Evolutionary conservation across 345 rosid species (phyloP), one percentile per base, ranked within the genome.

Genomic region (Chamaenerion angustifolium): DNA sequence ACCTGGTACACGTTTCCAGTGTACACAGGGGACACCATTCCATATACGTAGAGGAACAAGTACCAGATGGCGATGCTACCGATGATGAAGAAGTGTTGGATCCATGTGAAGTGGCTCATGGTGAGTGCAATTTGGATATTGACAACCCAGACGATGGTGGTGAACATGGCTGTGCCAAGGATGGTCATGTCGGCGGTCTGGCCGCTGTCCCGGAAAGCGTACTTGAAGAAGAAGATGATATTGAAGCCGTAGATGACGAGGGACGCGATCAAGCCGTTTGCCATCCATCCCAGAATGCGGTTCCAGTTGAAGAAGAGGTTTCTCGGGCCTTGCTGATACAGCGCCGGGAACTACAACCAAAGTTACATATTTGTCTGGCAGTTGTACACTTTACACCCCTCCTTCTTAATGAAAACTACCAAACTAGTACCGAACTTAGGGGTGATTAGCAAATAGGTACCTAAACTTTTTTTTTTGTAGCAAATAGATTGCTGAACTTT

Each of bases 101-200:
- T 82, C 95, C 86, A 86, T 1, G 81, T 82, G 78, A 80, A 86
- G 62, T 86, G 82, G 61, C 67, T 80, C 68, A 73, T 78, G 0
- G 69, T 67, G 16, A 87, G 69, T 8, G 85, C 89, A 0, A 83
- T 87, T 54, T 83, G 89, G 56, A 75, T 78, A 12, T 83, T 87
- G 8, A 81, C 85, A 0, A 78, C 68, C 80, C 83, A 79, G n/a
- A 87, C 69, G 19, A 83, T 56, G 66, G 81, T 75, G 10, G 94
- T 75, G 68, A 59, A 77, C 56, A 69, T 75, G 10, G 69, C 57
- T 12, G 85, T 71, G 15, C 89, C 87, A 1, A 77, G 65, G 3
- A 63, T 57, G 8, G 68, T 43, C 55, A 75, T 63, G 55, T 83
- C 93, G 1, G 80, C 78, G 0, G 66, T 63, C 18, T 73, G 42